These are phyloP conservation scores for Asterella californica DNA, from an alignment of 225 moss, liverwort and hornwort species.

Conservation along the genomic window DNA sequence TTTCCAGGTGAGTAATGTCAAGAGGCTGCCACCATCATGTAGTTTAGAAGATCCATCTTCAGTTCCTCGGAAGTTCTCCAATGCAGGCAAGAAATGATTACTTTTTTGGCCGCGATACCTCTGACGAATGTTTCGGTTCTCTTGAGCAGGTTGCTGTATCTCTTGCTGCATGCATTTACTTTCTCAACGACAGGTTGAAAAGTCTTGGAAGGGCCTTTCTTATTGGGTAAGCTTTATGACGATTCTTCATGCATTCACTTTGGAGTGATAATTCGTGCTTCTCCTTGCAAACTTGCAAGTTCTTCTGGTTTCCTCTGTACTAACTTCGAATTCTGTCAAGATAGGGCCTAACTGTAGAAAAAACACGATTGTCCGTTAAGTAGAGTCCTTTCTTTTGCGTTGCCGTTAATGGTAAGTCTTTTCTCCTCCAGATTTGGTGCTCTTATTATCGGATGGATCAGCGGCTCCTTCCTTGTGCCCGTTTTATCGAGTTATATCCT, in stretches of 20 bases:
- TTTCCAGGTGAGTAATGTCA: constrained; percentile 51
- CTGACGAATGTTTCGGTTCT: neutral
- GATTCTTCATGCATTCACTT: neutral
- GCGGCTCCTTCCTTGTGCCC: constrained; percentile 74
- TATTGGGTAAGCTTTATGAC: constrained; percentile 39
- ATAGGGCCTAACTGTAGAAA: neutral
- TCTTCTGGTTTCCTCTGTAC: neutral
- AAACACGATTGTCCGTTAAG: neutral
- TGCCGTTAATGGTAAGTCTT: neutral
- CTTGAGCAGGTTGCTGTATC: constrained; percentile 70
- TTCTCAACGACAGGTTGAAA: constrained; percentile 75
- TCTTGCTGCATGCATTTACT: constrained; percentile 83
- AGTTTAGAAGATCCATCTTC: no score
- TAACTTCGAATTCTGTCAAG: neutral
- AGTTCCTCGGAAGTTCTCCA: neutral
- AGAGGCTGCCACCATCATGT: neutral
- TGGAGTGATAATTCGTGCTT: neutral
- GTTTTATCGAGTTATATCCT: constrained; percentile 65
- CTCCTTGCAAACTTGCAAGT: neutral
- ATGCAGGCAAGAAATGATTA: neutral
- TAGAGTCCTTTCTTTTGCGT: neutral
- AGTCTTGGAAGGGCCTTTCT: constrained; percentile 68
- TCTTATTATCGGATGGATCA: constrained; percentile 72
- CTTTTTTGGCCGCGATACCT: neutral
- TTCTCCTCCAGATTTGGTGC: constrained; percentile 45